These are phyloP conservation scores for Citrus unshiu DNA, from an alignment of 345 rosid genomes.

Conservation along the genomic window DNA sequence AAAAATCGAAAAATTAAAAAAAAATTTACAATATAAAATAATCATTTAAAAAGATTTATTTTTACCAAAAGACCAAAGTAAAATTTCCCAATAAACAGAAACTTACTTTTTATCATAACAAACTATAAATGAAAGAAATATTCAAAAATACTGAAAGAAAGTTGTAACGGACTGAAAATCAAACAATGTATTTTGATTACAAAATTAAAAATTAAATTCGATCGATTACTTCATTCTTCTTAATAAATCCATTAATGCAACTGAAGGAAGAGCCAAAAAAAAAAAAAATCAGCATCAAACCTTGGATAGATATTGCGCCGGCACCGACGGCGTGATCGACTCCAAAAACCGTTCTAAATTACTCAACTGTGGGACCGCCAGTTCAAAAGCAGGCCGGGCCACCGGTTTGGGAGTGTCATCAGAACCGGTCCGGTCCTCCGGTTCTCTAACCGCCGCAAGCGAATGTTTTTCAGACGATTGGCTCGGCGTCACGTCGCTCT, in stretches of 20 bases:
- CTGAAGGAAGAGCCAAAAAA: not conserved
- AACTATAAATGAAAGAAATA: not conserved
- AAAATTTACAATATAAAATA: not conserved
- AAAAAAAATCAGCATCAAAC: constrained; percentile 15
- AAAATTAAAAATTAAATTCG: not conserved
- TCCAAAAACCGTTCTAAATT: constrained; percentile 52
- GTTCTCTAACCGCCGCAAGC: constrained; percentile 16
- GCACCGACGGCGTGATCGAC: constrained; percentile 51
- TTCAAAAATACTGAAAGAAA: not conserved
- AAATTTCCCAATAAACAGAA: not conserved
- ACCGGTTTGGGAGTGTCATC: constrained; percentile 18
- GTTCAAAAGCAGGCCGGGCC: constrained; percentile 17
- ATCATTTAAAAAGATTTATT: not conserved
- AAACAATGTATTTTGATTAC: too few relatives aligned
- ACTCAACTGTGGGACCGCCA: constrained; percentile 25
- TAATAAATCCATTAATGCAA: not conserved
- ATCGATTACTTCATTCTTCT: not conserved
- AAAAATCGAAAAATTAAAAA: not conserved
- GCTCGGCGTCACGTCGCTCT: constrained; percentile 29
- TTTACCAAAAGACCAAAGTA: not conserved
- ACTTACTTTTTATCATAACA: not conserved
- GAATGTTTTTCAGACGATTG: constrained; percentile 25
- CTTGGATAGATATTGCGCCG: constrained; percentile 48
- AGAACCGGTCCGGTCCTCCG: constrained; percentile 18
- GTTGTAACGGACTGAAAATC: not conserved